A percentile compares a stretch with the other conserved stretches of the same genome.
These are phyloP conservation scores for Parathielavia appendiculata DNA, from an alignment of 495 filamentous ascomycete genomes.

Conservation along the genomic window DNA sequence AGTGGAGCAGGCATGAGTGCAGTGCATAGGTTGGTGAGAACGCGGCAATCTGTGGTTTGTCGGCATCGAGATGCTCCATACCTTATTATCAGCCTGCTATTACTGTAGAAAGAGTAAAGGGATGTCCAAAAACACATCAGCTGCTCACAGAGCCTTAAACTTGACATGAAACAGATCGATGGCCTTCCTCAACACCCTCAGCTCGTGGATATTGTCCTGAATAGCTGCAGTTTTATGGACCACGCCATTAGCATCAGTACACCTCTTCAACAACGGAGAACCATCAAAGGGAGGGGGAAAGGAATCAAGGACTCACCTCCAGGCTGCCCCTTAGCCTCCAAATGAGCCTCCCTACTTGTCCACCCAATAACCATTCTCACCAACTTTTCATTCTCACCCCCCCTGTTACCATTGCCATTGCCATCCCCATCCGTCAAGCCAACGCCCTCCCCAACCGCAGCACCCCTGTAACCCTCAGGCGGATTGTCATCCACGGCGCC, in stretches of 20 bases:
- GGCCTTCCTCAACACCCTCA: slow-evolving; percentile 14
- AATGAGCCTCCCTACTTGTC: slow-evolving; percentile 11
- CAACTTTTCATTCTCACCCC: not conserved
- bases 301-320: slow-evolving; percentile 5
- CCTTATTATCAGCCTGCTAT: not conserved
- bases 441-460: not conserved
- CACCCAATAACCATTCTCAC: slow-evolving; percentile 19
- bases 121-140: not conserved
- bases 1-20: no score
- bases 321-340: slow-evolving; percentile 12
- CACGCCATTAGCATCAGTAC: not conserved
- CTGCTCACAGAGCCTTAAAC: slow-evolving; percentile 13
- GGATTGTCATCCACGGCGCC: not conserved
- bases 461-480: slow-evolving; percentile 16
- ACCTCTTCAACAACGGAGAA: not conserved
- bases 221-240: no score
- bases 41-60: no score
- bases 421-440: not conserved
- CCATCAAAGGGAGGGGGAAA: not conserved
- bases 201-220: slow-evolving; percentile 14
- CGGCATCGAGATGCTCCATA: not conserved
- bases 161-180: slow-evolving; percentile 23
- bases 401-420: not conserved
- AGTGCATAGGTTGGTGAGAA: no score
- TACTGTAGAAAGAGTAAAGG: no score